A percentile compares a stretch with the other conserved stretches of the same genome.
These are phyloP conservation scores for Uronychia setigera DNA, from an alignment of 73 alveolate species.

Conservation along the genomic window DNA sequence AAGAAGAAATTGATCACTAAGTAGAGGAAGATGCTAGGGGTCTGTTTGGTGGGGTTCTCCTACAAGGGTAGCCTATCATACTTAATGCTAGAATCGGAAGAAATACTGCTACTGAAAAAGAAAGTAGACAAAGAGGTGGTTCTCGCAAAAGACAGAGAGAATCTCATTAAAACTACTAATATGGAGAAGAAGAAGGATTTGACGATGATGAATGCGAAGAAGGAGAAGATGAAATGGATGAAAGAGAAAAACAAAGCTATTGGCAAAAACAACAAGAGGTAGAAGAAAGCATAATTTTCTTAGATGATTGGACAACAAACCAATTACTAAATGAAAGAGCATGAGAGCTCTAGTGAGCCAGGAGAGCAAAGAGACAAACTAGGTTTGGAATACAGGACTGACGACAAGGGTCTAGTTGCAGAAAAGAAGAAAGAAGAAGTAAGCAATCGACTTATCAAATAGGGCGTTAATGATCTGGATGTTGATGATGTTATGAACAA, in stretches of 20 bases:
- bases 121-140: not conserved
- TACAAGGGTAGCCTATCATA: not conserved
- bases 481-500: not conserved
- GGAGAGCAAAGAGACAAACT: not conserved
- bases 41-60: not conserved
- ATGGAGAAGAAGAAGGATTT: not conserved
- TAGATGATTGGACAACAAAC: constrained; percentile 2
- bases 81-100: not conserved
- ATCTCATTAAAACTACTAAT: not conserved
- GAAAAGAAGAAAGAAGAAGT: not conserved
- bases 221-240: not conserved
- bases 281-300: not conserved
- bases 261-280: not conserved
- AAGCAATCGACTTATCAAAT: not conserved
- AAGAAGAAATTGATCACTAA: too few species aligned
- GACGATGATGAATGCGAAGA: not conserved
- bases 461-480: not conserved
- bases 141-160: not conserved
- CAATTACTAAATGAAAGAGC: not conserved
- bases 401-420: not conserved
- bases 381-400: not conserved
- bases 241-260: not conserved
- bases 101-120: not conserved
- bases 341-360: not conserved
- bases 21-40: constrained; percentile 19